Evolutionary conservation across 768 basidiomycete genomes (phyloP).

Genomic region (Amanita exitialis): DNA sequence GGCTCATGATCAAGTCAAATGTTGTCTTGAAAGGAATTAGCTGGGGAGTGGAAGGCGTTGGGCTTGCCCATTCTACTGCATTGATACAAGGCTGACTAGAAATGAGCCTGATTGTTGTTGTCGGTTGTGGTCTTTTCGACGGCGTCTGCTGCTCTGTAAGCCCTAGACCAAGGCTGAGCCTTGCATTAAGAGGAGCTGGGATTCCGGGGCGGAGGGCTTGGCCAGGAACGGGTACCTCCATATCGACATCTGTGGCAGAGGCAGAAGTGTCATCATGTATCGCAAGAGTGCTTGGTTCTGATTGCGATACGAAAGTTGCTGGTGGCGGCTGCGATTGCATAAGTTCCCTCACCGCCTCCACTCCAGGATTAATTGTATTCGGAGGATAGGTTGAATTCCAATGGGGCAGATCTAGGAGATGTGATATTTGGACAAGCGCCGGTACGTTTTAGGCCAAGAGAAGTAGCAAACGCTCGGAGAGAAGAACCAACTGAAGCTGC

Average conservation of each 20-base stretch:
- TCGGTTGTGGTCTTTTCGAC: conserved; percentile 27
- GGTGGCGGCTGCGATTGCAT: conserved; percentile 11
- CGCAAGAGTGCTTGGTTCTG: conserved; percentile 21
- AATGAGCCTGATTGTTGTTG: conserved; percentile 43
- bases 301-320: conserved; percentile 21
- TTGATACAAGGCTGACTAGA: conserved; percentile 15
- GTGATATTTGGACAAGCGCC: conserved; percentile 20
- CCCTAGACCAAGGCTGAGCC: conserved; percentile 46
- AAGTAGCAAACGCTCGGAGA: conserved; percentile 66
- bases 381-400: conserved; percentile 10
- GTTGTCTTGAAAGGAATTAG: conserved; percentile 56
- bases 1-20: conserved; percentile 61
- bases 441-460: conserved; percentile 58
- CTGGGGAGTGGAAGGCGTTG: conserved; percentile 38
- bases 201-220: conserved; percentile 45
- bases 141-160: conserved; percentile 29
- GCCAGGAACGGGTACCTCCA: conserved; percentile 47
- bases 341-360: conserved; percentile 23
- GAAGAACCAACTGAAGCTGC: conserved; percentile 57
- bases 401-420: conserved; percentile 6
- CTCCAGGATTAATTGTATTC: not conserved
- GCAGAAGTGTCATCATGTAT: conserved; percentile 18
- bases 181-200: conserved; percentile 51
- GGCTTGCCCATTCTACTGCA: not conserved
- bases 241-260: conserved; percentile 12